These are phyloP conservation scores for Plectranthus barbatus DNA, from an alignment of 257 asterid genomes.

Conservation along the genomic window DNA sequence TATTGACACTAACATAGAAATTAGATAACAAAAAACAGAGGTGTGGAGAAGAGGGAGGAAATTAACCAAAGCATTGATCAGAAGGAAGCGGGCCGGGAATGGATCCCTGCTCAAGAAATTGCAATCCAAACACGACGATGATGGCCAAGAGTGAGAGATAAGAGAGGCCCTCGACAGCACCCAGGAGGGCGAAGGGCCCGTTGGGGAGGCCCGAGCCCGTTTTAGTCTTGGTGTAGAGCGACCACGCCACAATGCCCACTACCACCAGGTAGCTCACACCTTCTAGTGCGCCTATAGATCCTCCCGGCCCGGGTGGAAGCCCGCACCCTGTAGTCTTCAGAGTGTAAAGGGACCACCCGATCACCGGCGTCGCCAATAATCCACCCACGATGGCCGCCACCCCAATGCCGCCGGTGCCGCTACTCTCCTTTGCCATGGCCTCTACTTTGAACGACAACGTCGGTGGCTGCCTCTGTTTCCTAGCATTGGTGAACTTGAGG, in stretches of 20 bases:
- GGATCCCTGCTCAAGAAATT: conserved; percentile 57
- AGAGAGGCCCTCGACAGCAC: conserved; percentile 90
- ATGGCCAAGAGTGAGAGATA: conserved; percentile 61
- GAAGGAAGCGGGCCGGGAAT: conserved; percentile 80
- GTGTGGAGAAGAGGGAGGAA: too few relatives aligned
- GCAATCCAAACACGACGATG: conserved; percentile 64
- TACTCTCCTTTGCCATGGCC: conserved; percentile 52
- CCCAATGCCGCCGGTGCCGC: conserved; percentile 30
- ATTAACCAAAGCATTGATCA: conserved; percentile 69
- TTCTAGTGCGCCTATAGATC: conserved; percentile 80
- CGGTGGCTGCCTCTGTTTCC: conserved; percentile 9
- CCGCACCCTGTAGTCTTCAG: conserved; percentile 89
- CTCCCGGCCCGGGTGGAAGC: conserved; percentile 91
- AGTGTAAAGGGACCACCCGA: conserved; percentile 89
- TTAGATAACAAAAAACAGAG: too few relatives aligned
- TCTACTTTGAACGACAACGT: conserved; percentile 16
- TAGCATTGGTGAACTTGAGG: conserved; percentile 18
- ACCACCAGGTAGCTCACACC: conserved; percentile 83
- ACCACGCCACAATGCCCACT: conserved; percentile 79
- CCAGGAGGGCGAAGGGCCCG: conserved; percentile 76
- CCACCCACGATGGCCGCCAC: conserved; percentile 47
- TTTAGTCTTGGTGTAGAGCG: conserved; percentile 62
- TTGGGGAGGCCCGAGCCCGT: conserved; percentile 89
- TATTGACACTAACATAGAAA: too few relatives aligned
- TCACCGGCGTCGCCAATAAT: conserved; percentile 57